Conservation (phyloP, 179 eudicot genomes). For the Actinidia arguta region DNA sequence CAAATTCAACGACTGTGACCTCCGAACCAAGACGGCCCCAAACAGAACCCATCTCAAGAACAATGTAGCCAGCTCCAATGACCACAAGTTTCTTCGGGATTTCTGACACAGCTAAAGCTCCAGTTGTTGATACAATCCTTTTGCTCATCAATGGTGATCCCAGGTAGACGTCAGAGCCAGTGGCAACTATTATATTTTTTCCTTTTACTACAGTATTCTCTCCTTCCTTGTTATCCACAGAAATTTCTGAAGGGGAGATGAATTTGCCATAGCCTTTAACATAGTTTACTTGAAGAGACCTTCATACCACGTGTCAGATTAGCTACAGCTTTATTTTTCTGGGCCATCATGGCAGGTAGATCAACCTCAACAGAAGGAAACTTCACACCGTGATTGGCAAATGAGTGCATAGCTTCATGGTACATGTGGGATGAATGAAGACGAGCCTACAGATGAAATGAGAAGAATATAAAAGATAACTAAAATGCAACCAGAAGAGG, state of each 20-base stretch:
- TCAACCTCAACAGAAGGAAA: constrained; percentile 83
- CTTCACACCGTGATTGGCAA: constrained; percentile 88
- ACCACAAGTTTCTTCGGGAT: constrained; percentile 87
- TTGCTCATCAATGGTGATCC: constrained; percentile 87
- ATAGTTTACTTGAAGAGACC: constrained; percentile 91
- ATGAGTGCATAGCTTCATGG: constrained; percentile 89
- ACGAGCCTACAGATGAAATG: constrained; percentile 59
- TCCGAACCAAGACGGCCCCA: constrained; percentile 97
- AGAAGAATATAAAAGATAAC: constrained; percentile 16
- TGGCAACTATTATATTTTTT: constrained; percentile 82
- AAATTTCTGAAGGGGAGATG: constrained; percentile 80
- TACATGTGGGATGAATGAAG: constrained; percentile 98
- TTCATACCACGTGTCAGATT: constrained; percentile 77
- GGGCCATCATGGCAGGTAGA: constrained; percentile 91
- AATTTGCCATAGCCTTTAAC: constrained; percentile 92
- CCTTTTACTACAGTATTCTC: constrained; percentile 79
- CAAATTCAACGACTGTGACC: constrained; percentile 93
- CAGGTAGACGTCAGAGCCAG: constrained; percentile 95
- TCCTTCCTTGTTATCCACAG: constrained; percentile 81
- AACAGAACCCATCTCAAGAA: constrained; percentile 97
- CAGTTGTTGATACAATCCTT: constrained; percentile 90
- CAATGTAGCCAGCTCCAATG: constrained; percentile 95
- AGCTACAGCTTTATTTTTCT: constrained; percentile 85
- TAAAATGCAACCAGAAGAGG: too few species aligned
- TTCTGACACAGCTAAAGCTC: constrained; percentile 84